These are phyloP conservation scores for Phascolomyces articulosus DNA, from an alignment of 371 early-diverging fungal species.

Conservation along the genomic window DNA sequence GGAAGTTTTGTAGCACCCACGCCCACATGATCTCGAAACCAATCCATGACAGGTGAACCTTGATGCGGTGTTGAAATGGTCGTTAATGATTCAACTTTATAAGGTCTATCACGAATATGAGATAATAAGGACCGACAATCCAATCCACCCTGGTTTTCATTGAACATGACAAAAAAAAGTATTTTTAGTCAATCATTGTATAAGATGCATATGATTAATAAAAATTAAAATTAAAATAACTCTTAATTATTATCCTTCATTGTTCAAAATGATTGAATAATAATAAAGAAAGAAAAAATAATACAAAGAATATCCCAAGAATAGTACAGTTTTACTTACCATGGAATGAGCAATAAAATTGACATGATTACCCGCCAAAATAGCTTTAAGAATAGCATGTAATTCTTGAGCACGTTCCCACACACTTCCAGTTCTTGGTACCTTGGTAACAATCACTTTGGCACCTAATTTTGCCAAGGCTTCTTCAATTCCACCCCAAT, in stretches of 20 bases:
- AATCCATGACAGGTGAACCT: slow-evolving; percentile 90
- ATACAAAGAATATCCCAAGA: neutral
- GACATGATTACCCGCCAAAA: slow-evolving; percentile 60
- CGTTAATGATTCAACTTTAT: slow-evolving; percentile 74
- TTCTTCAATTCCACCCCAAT: slow-evolving; percentile 89
- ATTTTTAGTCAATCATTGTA: neutral
- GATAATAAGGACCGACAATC: slow-evolving; percentile 86
- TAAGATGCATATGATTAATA: too few species aligned
- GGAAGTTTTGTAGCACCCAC: slow-evolving; percentile 29
- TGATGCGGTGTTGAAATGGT: slow-evolving; percentile 93
- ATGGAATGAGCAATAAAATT: slow-evolving; percentile 94
- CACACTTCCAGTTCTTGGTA: slow-evolving; percentile 82
- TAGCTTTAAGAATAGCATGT: slow-evolving; percentile 60
- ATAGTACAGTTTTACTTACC: slow-evolving; percentile 57
- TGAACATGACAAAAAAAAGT: neutral
- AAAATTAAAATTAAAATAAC: too few species aligned
- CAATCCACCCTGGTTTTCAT: slow-evolving; percentile 82
- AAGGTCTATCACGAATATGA: slow-evolving; percentile 69
- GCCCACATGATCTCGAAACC: slow-evolving; percentile 80
- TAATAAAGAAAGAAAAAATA: neutral
- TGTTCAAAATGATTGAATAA: too few species aligned
- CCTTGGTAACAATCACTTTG: slow-evolving; percentile 81
- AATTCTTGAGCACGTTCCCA: slow-evolving; percentile 79
- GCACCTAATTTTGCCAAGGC: slow-evolving; percentile 82
- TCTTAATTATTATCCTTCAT: too few species aligned